These are phyloP conservation scores for Eutypa lata DNA, from an alignment of 2,329 filamentous ascomycete genomes.

Conservation along the genomic window DNA sequence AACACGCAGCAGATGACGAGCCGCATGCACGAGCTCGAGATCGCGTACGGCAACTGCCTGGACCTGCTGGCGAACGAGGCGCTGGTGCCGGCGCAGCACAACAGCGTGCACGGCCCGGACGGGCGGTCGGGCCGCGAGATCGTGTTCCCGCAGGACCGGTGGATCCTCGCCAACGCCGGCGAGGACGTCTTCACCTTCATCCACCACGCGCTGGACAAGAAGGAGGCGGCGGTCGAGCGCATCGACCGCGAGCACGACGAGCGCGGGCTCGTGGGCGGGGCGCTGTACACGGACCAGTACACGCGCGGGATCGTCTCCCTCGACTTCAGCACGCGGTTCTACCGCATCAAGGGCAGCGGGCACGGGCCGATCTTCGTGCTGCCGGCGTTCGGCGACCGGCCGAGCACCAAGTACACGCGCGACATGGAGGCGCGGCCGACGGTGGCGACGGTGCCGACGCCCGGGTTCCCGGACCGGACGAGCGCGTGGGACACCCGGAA, in stretches of 20 bases:
- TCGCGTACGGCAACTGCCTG: conserved; percentile 46
- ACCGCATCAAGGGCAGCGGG: conserved; percentile 44
- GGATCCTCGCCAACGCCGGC: conserved; percentile 52
- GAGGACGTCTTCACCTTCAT: conserved; percentile 48
- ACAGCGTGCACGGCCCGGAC: conserved; percentile 50
- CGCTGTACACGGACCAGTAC: conserved; percentile 30
- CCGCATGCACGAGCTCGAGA: conserved; percentile 57
- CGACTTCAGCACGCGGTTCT: conserved; percentile 50
- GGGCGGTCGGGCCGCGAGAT: conserved; percentile 52
- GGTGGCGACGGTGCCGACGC: conserved; percentile 24
- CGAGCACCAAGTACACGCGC: conserved; percentile 40
- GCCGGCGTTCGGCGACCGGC: conserved; percentile 47
- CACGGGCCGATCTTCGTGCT: conserved; percentile 50
- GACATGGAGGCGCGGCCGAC: conserved; percentile 43
- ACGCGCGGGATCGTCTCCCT: conserved; percentile 46
- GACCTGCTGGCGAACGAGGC: conserved; percentile 50
- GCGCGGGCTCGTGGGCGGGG: conserved; percentile 40
- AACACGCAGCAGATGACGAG: conserved; percentile 51
- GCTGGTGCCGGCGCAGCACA: conserved; percentile 46
- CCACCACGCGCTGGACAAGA: conserved; percentile 43
- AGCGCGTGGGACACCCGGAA: conserved; percentile 21
- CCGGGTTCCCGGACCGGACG: conserved; percentile 10
- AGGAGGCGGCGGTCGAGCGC: conserved; percentile 38
- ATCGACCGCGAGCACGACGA: conserved; percentile 31
- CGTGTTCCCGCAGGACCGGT: conserved; percentile 52